A percentile compares a stretch with the other conserved stretches of the same genome.
Evolutionary conservation across 352 stramenopile species (phyloP).

Genomic region (Phytopythium chamaehyphon): DNA sequence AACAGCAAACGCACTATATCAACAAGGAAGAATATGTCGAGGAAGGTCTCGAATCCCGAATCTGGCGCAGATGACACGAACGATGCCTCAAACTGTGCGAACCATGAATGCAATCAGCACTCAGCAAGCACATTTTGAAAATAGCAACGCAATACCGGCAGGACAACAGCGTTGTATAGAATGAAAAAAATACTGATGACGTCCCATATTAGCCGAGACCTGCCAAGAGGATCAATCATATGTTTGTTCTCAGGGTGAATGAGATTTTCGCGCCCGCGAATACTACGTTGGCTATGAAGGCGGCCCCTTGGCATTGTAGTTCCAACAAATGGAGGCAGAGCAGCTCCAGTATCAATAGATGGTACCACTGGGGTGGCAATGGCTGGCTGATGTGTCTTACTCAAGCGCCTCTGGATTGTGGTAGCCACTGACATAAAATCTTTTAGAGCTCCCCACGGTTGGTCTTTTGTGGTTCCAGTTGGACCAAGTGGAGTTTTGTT

Average conservation of each 20-base stretch:
- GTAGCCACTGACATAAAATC: neutral
- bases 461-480: neutral
- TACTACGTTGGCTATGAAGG: constrained; percentile 28
- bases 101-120: neutral
- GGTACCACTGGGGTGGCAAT: neutral
- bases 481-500: too few relatives aligned
- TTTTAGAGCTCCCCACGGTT: neutral
- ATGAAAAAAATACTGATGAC: constrained; percentile 67
- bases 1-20: constrained; percentile 60
- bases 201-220: constrained; percentile 60
- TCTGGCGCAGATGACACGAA: constrained; percentile 33
- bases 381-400: neutral
- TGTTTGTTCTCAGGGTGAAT: constrained; percentile 13
- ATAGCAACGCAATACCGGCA: constrained; percentile 33
- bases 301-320: constrained; percentile 6
- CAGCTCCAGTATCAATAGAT: constrained; percentile 5
- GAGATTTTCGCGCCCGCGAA: constrained; percentile 21
- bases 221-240: constrained; percentile 61
- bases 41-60: constrained; percentile 36
- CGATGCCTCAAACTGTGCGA: constrained; percentile 55
- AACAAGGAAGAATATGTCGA: constrained; percentile 59
- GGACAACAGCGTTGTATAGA: constrained; percentile 65
- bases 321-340: constrained; percentile 12
- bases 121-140: too few relatives aligned
- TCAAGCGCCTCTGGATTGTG: neutral